phyloP scores from a whole-genome alignment of 177 flowering plant species.

The Vitis hybrid region DNA sequence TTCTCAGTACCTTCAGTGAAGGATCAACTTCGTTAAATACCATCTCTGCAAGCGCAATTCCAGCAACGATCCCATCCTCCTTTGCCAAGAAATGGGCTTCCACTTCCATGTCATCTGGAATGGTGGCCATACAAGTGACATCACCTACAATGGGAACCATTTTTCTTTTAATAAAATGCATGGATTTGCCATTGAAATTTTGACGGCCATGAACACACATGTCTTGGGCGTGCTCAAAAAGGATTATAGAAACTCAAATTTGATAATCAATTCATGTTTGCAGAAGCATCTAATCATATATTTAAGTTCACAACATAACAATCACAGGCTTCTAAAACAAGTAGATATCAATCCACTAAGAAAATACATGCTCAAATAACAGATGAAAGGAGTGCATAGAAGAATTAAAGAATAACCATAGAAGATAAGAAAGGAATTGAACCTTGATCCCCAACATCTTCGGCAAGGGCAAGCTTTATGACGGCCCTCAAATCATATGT shows the following conservation, averaged over 20 bases:
- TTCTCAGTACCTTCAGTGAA: constrained; percentile 62
- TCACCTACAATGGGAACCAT: constrained; percentile 60
- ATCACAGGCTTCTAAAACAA: not conserved
- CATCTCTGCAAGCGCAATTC: constrained; percentile 88
- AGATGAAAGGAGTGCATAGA: not conserved
- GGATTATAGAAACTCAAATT: not conserved
- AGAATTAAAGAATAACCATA: not conserved
- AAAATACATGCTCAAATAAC: not conserved
- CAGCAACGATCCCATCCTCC: constrained; percentile 90
- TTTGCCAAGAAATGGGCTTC: constrained; percentile 92
- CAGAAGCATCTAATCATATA: not conserved
- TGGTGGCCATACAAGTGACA: constrained; percentile 90
- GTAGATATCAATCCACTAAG: not conserved
- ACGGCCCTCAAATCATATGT: constrained; percentile 81
- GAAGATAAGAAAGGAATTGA: not conserved
- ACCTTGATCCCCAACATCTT: constrained; percentile 88
- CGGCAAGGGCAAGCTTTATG: constrained; percentile 81
- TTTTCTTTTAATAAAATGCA: too few species aligned
- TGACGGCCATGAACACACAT: too few species aligned
- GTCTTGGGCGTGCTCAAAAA: not conserved
- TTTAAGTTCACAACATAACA: not conserved
- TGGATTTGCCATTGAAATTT: too few species aligned
- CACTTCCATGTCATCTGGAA: constrained; percentile 74
- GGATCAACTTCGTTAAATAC: constrained; percentile 89
- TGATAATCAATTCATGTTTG: not conserved